Conservation (phyloP, 805 yeast species). For the Alloascoidea africana region DNA sequence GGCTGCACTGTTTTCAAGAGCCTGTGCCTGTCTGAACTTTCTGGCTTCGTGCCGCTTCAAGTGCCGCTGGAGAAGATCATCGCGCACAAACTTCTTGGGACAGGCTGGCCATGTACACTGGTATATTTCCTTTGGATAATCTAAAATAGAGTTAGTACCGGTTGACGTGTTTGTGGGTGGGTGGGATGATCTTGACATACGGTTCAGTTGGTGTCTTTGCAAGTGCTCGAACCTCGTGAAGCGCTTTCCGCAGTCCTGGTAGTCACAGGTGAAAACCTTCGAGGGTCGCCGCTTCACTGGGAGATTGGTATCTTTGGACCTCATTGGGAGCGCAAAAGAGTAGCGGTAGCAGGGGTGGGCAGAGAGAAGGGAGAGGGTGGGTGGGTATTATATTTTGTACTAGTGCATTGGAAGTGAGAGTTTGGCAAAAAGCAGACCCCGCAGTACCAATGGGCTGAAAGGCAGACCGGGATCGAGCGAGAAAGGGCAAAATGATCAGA, state of each 20-base stretch:
- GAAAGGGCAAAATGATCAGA: too few relatives aligned
- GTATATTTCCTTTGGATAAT: conserved; percentile 18
- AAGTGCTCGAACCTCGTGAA: conserved; percentile 15
- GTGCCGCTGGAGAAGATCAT: conserved; percentile 18
- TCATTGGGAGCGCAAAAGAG: not conserved
- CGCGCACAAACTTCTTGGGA: conserved; percentile 18
- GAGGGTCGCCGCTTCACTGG: conserved; percentile 1
- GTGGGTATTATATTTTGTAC: too few relatives aligned
- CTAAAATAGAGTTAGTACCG: too few relatives aligned
- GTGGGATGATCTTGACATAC: conserved; percentile 6
- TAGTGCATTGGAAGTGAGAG: too few relatives aligned
- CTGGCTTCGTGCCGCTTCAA: conserved; percentile 15
- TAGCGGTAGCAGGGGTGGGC: conserved; percentile 1
- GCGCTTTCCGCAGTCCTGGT: conserved; percentile 12
- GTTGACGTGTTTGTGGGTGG: conserved; percentile 5
- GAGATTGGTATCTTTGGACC: not conserved
- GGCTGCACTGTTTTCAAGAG: too few relatives aligned
- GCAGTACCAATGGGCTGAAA: too few relatives aligned
- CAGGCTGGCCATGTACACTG: conserved; percentile 18
- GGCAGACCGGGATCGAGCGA: too few relatives aligned
- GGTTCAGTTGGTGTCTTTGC: conserved; percentile 15
- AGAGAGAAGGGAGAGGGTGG: not conserved
- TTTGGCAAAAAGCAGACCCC: too few relatives aligned
- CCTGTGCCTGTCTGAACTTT: not conserved
- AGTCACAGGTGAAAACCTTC: conserved; percentile 14